phyloP scores from a whole-genome alignment of 2,329 filamentous ascomycete genomes.

The Hypoxylon sp. region DNA sequence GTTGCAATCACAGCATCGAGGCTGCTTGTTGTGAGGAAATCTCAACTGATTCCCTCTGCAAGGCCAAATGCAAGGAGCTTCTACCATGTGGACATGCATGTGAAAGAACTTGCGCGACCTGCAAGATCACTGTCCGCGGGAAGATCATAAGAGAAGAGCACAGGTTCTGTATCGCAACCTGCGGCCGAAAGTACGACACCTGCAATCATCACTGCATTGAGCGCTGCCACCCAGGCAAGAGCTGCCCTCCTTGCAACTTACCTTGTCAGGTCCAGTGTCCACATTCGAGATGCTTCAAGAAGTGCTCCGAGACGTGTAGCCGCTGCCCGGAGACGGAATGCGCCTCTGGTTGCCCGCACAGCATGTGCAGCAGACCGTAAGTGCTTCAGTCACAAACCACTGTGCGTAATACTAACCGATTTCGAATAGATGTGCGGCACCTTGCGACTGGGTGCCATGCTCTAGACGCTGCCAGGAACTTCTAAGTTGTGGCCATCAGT shows the following conservation, averaged over 20 bases:
- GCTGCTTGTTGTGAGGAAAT: constrained; percentile 62
- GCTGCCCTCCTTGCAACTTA: constrained; percentile 56
- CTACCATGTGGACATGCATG: constrained; percentile 69
- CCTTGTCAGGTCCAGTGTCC: constrained; percentile 63
- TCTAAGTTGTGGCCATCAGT: constrained; percentile 29
- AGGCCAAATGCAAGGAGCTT: constrained; percentile 51
- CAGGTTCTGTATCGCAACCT: constrained; percentile 55
- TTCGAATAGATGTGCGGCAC: constrained; percentile 23
- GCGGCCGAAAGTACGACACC: constrained; percentile 57
- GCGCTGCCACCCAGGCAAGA: constrained; percentile 59
- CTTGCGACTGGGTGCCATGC: constrained; percentile 31
- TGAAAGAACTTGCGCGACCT: constrained; percentile 55
- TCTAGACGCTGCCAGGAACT: constrained; percentile 16
- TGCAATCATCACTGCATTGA: constrained; percentile 64
- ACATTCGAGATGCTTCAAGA: constrained; percentile 61
- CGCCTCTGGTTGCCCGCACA: constrained; percentile 19
- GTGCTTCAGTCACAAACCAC: neutral
- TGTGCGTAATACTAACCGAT: constrained; percentile 1
- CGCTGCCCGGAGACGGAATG: constrained; percentile 57
- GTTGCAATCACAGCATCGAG: constrained; percentile 61
- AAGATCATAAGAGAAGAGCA: constrained; percentile 51
- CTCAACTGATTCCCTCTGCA: constrained; percentile 54
- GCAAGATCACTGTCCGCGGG: constrained; percentile 50
- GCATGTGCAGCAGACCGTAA: constrained; percentile 30
- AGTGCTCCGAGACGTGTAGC: constrained; percentile 65